phyloP scores from a whole-genome alignment of 2,329 filamentous ascomycete species.

The Bipolaris cookei region DNA sequence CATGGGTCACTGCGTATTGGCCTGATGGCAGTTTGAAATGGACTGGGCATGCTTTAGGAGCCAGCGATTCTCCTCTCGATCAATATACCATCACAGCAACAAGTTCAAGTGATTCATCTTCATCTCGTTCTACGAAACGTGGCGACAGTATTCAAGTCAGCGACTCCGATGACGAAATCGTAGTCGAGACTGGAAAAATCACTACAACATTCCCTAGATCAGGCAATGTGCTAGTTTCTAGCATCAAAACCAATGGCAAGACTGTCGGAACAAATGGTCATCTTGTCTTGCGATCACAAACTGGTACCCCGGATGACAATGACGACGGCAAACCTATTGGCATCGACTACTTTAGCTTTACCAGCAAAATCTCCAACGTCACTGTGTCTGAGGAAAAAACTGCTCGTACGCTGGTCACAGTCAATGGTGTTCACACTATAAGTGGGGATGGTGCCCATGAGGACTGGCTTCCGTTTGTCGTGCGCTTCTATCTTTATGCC shows the following conservation, averaged over 20 bases:
- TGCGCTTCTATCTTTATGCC: conserved; percentile 66
- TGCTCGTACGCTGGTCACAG: conserved; percentile 57
- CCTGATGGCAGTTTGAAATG: conserved; percentile 67
- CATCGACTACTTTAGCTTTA: conserved; percentile 55
- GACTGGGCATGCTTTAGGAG: conserved; percentile 63
- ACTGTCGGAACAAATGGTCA: conserved; percentile 47
- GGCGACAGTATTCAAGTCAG: conserved; percentile 31
- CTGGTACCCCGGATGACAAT: conserved; percentile 51
- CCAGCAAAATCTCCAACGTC: conserved; percentile 60
- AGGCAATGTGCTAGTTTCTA: conserved; percentile 39
- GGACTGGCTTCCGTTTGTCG: conserved; percentile 61
- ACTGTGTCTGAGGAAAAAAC: conserved; percentile 55
- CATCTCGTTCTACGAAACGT: conserved; percentile 19
- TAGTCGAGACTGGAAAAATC: conserved; percentile 44
- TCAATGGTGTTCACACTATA: conserved; percentile 48
- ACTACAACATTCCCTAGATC: conserved; percentile 43
- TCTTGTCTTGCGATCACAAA: conserved; percentile 62
- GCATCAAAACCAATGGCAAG: conserved; percentile 50
- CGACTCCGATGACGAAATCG: conserved; percentile 31
- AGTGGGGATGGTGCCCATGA: conserved; percentile 43
- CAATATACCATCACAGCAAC: conserved; percentile 54
- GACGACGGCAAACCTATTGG: conserved; percentile 46
- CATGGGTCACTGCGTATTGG: conserved; percentile 66
- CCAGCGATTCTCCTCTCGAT: conserved; percentile 49
- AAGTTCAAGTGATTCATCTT: conserved; percentile 25